These are phyloP conservation scores for Fomitopsis palustris DNA, from an alignment of 1,284 basidiomycete genomes.

Conservation along the genomic window DNA sequence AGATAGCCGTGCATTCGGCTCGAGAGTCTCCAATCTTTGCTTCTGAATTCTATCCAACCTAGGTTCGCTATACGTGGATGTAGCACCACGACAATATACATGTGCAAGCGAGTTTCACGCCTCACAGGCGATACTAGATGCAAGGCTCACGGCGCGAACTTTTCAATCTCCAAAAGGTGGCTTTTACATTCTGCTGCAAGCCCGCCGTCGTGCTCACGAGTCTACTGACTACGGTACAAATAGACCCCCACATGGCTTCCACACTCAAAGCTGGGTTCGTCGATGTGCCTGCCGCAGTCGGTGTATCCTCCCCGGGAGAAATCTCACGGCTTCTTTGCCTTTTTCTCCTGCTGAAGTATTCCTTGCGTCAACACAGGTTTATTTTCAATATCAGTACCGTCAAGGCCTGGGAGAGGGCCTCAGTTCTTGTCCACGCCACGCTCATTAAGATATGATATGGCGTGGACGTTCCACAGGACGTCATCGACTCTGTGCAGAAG, in stretches of 20 bases:
- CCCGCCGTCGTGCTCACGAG: constrained; percentile 6
- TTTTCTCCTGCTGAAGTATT: constrained; percentile 47
- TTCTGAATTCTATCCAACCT: too few relatives aligned
- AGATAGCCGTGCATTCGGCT: too few relatives aligned
- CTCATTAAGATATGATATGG: constrained; percentile 9
- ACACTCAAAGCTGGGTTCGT: constrained; percentile 47
- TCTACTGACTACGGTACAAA: constrained; percentile 12
- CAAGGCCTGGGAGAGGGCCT: constrained; percentile 40
- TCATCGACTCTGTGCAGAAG: constrained; percentile 43
- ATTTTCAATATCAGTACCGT: constrained; percentile 55
- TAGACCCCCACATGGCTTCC: constrained; percentile 33
- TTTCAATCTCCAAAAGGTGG: too few relatives aligned
- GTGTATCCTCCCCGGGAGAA: constrained; percentile 27
- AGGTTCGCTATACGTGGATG: too few relatives aligned
- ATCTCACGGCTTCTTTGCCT: constrained; percentile 35
- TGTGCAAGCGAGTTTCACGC: too few relatives aligned
- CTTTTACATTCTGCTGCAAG: too few relatives aligned
- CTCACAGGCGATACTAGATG: too few relatives aligned
- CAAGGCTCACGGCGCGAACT: too few relatives aligned
- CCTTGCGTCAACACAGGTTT: constrained; percentile 30
- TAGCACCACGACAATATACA: too few relatives aligned
- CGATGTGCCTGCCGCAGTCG: constrained; percentile 35
- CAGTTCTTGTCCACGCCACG: constrained; percentile 26
- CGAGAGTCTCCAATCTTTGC: too few relatives aligned
- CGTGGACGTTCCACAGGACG: constrained; percentile 38